Evolutionary conservation across 805 yeast genomes (phyloP).

Genomic region (Hanseniaspora pseudoguilliermondii): DNA sequence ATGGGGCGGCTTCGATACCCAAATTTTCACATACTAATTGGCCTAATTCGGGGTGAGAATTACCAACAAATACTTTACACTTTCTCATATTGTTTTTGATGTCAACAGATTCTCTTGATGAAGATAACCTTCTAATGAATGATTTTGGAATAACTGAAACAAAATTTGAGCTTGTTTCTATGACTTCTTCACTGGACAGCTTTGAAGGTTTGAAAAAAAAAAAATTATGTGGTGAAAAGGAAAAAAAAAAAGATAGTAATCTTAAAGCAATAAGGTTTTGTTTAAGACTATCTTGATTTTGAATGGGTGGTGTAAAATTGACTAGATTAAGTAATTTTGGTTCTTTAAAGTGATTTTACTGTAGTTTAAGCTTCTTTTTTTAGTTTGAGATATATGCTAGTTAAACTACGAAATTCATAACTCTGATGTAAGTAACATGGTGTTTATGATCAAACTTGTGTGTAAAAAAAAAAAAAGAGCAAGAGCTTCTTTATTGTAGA

Average conservation of each 20-base stretch:
- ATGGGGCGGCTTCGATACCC: constrained; percentile 90
- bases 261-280: neutral
- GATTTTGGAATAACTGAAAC: constrained; percentile 14
- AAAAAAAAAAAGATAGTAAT: neutral
- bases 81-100: constrained; percentile 56
- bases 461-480: neutral
- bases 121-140: constrained; percentile 12
- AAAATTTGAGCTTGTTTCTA: constrained; percentile 9
- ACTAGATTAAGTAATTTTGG: too few species aligned
- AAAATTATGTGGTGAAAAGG: too few species aligned
- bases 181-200: neutral
- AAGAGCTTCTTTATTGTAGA: neutral
- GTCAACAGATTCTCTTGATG: neutral
- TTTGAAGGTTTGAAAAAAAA: neutral
- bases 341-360: too few species aligned
- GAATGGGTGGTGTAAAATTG: too few species aligned
- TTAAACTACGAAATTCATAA: too few species aligned
- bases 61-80: constrained; percentile 92
- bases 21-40: constrained; percentile 75
- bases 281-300: neutral
- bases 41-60: constrained; percentile 93
- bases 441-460: too few species aligned
- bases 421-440: too few species aligned
- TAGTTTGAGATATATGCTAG: too few species aligned
- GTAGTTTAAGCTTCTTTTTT: too few species aligned